Conservation (phyloP, 441 rosid species). For the Viola pubescens region DNA sequence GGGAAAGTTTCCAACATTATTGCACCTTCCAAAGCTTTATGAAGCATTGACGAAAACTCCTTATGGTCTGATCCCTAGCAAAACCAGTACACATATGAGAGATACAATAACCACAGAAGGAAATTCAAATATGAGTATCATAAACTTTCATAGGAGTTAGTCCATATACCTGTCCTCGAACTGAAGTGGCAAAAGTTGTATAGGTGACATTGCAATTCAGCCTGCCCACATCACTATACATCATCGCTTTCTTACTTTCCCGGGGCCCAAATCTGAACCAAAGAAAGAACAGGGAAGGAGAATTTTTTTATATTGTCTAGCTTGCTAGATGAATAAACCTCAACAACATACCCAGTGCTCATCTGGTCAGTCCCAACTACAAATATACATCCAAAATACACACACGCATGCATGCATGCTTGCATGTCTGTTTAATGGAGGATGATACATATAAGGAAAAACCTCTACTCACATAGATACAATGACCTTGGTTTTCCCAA, state of each 20-base stretch:
- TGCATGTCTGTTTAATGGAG: not conserved
- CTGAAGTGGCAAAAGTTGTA: constrained; percentile 64
- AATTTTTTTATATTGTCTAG: not conserved
- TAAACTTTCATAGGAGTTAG: constrained; percentile 9
- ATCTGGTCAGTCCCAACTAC: not conserved
- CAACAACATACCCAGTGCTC: too few relatives aligned
- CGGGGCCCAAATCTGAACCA: constrained; percentile 82
- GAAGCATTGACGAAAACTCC: constrained; percentile 80
- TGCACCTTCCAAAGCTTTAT: constrained; percentile 86
- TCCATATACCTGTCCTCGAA: constrained; percentile 56
- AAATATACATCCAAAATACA: constrained; percentile 3
- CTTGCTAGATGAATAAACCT: not conserved
- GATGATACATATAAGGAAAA: constrained; percentile 2
- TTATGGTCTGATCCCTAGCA: constrained; percentile 70
- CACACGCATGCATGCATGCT: not conserved
- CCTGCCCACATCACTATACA: constrained; percentile 73
- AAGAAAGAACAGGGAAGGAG: not conserved
- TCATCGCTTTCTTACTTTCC: constrained; percentile 94
- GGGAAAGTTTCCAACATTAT: constrained; percentile 81
- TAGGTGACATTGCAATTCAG: constrained; percentile 80
- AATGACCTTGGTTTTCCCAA: constrained; percentile 88
- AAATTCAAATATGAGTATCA: constrained; percentile 3
- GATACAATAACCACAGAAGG: constrained; percentile 15
- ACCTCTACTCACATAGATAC: constrained; percentile 77
- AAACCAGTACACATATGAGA: constrained; percentile 11